phyloP scores from a whole-genome alignment of 257 asterid species.

The Solanum sitiens region DNA sequence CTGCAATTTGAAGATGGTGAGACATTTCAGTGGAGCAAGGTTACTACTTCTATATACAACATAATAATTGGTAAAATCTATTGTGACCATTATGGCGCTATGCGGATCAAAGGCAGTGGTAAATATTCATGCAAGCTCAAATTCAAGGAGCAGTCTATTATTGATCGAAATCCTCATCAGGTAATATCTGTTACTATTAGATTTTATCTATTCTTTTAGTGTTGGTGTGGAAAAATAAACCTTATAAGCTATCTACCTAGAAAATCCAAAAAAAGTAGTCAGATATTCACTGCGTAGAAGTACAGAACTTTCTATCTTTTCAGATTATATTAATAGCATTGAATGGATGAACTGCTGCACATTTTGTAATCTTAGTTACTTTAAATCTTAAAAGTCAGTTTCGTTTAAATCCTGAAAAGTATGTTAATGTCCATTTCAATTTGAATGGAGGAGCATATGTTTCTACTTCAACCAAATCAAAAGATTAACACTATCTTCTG shows the following conservation, averaged over 20 bases:
- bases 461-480: background rate
- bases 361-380: background rate
- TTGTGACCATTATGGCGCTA: slow-evolving; percentile 93
- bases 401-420: background rate
- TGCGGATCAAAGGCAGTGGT: slow-evolving; percentile 96
- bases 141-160: slow-evolving; percentile 97
- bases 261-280: background rate
- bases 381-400: background rate
- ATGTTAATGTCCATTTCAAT: background rate
- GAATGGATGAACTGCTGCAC: background rate
- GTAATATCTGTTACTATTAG: slow-evolving; percentile 23
- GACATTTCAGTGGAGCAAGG: slow-evolving; percentile 98
- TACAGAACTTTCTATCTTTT: background rate
- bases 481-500: background rate
- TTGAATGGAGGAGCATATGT: background rate
- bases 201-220: background rate
- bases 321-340: background rate
- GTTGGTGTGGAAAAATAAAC: background rate
- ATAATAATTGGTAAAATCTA: slow-evolving; percentile 92
- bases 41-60: slow-evolving; percentile 93
- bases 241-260: background rate
- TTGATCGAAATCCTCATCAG: slow-evolving; percentile 98
- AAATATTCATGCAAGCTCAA: slow-evolving; percentile 94
- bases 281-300: background rate
- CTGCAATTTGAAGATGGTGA: slow-evolving; percentile 95